Evolutionary conservation across 495 filamentous ascomycete species (phyloP).

Genomic region (Viridothelium virens): DNA sequence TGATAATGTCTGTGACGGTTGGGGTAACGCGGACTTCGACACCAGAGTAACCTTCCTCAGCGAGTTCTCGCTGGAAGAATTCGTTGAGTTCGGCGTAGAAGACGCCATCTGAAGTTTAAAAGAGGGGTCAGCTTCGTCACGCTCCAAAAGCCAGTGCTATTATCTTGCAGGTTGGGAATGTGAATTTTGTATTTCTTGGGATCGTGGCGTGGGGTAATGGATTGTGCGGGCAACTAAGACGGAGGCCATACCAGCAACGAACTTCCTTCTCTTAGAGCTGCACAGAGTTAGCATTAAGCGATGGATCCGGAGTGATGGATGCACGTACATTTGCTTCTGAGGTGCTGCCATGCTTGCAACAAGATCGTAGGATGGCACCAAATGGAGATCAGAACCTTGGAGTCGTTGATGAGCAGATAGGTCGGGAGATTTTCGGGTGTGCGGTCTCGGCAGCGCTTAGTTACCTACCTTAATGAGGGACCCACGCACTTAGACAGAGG

Average conservation of each 20-base stretch:
- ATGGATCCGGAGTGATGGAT: background rate
- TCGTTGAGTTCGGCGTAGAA: slow-evolving; percentile 99
- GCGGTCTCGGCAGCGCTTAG: slow-evolving; percentile 9
- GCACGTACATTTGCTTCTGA: slow-evolving; percentile 5
- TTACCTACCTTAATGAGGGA: too few species aligned
- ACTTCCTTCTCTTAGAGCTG: slow-evolving; percentile 98
- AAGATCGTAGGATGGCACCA: background rate
- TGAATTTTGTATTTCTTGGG: background rate
- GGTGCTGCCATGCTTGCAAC: slow-evolving; percentile 2
- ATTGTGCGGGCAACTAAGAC: slow-evolving; percentile 11
- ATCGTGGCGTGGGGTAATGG: background rate
- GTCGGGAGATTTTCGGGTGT: slow-evolving; percentile 7
- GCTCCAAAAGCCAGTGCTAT: background rate
- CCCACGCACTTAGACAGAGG: background rate
- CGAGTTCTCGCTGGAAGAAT: slow-evolving; percentile 99
- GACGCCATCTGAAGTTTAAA: slow-evolving; percentile 63
- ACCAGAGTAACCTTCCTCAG: slow-evolving; percentile 99
- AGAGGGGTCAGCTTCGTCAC: background rate
- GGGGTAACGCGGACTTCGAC: slow-evolving; percentile 99
- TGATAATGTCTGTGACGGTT: slow-evolving; percentile 99
- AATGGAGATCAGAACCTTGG: background rate
- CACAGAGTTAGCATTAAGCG: slow-evolving; percentile 20
- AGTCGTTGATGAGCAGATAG: background rate
- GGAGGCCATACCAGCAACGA: slow-evolving; percentile 61
- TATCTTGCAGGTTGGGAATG: background rate